Base-by-base conservation (phyloP, 1,284 basidiomycete genomes). In the Sporisorium iseilematis-ciliati region DNA sequence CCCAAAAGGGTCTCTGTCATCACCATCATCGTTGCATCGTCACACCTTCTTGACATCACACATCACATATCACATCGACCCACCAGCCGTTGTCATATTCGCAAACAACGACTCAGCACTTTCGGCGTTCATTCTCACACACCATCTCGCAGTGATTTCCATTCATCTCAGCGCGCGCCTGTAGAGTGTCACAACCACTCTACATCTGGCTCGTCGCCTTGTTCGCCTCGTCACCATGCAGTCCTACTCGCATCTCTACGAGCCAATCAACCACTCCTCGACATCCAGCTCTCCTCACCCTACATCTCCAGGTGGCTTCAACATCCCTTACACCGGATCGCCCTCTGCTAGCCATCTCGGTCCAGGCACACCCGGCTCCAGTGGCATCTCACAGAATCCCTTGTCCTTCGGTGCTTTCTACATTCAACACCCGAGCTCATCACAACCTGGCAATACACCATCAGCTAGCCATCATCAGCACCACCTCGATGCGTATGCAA, bases 401-500 rank as follows among this genome's bases (percentile, higher is more conserved):
- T 29, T 65, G n/a, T 68, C 74, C 14, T 67, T 72, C 45, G 74
- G 74, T 56, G 65, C 74, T 25, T 76, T 76, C 62, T 76, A 76
- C 57, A 69, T 72, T 35, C 74, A 70, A 38, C 73, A 75, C 25
- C 66, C 67, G 10, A 57, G 56, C 31, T 55, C 68, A 10, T 59
- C 57, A 7, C 72, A 69, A 8, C 21, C 66, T 4, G 33, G 20
- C 23, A 52, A 52, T 23, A 18, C 51, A 0, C 63, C 67, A 5
- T 56, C 56, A 12, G 59, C 33, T 20, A 50, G 38, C 18, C 51
- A 56, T 41, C 58, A 56, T 18, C 53, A 50, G 7, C 66, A 69
- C 33, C 66, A 69, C 20, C 59, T 76, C 31, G 74, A 76, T 35
- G 50, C 74, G 18, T 72, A 72, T 49, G 48, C 65, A 4, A 76